A percentile compares a stretch with the other conserved stretches of the same genome.
These are phyloP conservation scores for Hysterium pulicare DNA, from an alignment of 2,329 filamentous ascomycete genomes.

Conservation along the genomic window DNA sequence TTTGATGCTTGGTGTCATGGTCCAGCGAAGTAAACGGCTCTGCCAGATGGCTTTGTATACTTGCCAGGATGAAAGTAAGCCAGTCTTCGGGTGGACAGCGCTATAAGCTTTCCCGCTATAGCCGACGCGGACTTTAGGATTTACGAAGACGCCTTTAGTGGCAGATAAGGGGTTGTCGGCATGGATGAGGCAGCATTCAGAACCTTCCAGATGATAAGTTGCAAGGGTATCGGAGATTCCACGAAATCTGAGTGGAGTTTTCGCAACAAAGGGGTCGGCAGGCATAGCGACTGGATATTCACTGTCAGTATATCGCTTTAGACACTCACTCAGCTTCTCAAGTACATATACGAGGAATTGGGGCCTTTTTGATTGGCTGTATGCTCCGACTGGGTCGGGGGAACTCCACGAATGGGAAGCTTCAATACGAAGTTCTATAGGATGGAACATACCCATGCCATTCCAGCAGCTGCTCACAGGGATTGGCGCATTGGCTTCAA, in stretches of 20 bases:
- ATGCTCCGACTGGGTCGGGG: too few relatives aligned
- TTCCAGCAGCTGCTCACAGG: conserved; percentile 68
- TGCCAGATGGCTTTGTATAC: conserved; percentile 18
- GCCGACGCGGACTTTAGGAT: conserved; percentile 66
- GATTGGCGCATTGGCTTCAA: conserved; percentile 53
- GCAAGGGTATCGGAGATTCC: conserved; percentile 61
- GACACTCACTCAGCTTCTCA: too few relatives aligned
- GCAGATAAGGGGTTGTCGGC: conserved; percentile 62
- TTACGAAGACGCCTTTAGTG: conserved; percentile 60
- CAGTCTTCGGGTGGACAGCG: conserved; percentile 8
- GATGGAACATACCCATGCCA: conserved; percentile 45
- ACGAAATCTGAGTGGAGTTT: conserved; percentile 56
- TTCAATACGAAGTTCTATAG: too few relatives aligned
- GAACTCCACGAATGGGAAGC: too few relatives aligned
- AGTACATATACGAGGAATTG: too few relatives aligned
- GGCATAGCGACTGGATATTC: conserved; percentile 24
- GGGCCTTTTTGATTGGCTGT: too few relatives aligned
- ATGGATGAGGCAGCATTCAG: conserved; percentile 75
- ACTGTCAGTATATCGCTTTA: too few relatives aligned
- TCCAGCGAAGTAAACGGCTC: conserved; percentile 14
- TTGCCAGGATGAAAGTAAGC: conserved; percentile 11
- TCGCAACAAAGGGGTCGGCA: conserved; percentile 19
- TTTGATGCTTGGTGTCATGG: conserved; percentile 1
- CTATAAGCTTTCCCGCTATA: conserved; percentile 48
- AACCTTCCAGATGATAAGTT: conserved; percentile 64